phyloP scores from a whole-genome alignment of 768 basidiomycete species.

The Tylopilus vinaceipallidus region DNA sequence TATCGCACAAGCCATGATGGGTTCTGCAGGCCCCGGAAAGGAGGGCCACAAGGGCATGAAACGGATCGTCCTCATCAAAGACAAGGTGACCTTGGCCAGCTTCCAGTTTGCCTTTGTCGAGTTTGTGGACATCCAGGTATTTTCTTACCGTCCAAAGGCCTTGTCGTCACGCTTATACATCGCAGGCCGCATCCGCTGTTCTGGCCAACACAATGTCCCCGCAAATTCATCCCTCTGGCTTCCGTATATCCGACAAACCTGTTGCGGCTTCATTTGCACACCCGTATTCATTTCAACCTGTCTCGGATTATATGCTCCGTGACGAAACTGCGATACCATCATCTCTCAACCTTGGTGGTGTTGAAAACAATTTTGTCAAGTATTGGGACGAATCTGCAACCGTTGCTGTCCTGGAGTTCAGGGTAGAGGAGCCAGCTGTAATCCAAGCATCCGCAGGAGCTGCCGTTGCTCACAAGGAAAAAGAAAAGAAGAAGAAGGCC shows the following conservation, averaged over 20 bases:
- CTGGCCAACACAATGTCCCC: slow-evolving; percentile 87
- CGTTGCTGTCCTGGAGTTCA: slow-evolving; percentile 72
- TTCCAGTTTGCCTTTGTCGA: slow-evolving; percentile 96
- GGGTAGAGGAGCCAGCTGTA: slow-evolving; percentile 58
- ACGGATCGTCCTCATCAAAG: slow-evolving; percentile 85
- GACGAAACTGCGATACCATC: slow-evolving; percentile 77
- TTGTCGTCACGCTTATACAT: slow-evolving; percentile 9
- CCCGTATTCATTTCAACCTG: slow-evolving; percentile 83
- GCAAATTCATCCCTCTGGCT: slow-evolving; percentile 86
- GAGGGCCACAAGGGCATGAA: slow-evolving; percentile 86
- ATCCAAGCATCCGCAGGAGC: slow-evolving; percentile 24
- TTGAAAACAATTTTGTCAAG: slow-evolving; percentile 69
- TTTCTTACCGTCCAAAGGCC: not conserved
- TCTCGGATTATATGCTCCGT: slow-evolving; percentile 68
- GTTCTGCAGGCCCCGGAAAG: slow-evolving; percentile 73
- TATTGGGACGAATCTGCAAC: slow-evolving; percentile 94
- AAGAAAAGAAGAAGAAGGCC: slow-evolving; percentile 51
- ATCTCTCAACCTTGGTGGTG: slow-evolving; percentile 65
- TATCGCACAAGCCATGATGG: slow-evolving; percentile 78
- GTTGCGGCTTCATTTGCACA: slow-evolving; percentile 94
- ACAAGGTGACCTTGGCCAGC: slow-evolving; percentile 81
- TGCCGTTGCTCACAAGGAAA: slow-evolving; percentile 57
- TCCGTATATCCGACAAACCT: slow-evolving; percentile 84
- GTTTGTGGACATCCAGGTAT: slow-evolving; percentile 80
- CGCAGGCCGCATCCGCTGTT: slow-evolving; percentile 76